Conservation (phyloP, 2,329 filamentous ascomycete genomes). For the Tetracladium maxilliforme region DNA sequence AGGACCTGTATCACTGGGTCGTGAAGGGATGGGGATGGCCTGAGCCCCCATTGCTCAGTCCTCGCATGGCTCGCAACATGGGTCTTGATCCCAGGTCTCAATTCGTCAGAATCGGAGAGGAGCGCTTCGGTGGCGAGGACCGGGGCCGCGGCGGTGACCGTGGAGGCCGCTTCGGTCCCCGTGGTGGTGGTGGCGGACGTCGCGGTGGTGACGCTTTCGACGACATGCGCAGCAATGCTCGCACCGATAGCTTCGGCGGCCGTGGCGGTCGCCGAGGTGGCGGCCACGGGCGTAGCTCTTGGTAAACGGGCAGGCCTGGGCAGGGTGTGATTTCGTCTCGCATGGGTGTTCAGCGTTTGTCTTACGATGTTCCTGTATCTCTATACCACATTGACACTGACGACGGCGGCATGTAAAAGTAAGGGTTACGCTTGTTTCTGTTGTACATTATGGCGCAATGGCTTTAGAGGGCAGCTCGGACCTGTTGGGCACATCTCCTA, state of each 20-base stretch:
- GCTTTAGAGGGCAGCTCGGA: too few relatives aligned
- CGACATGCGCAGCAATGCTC: slow-evolving; percentile 1
- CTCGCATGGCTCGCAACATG: slow-evolving; percentile 8
- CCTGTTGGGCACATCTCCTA: too few relatives aligned
- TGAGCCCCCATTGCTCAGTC: slow-evolving; percentile 10
- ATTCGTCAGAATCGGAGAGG: slow-evolving; percentile 7
- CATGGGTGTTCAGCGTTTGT: too few relatives aligned
- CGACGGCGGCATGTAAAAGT: slow-evolving; percentile 3
- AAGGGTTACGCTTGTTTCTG: slow-evolving; percentile 2
- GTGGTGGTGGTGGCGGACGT: slow-evolving; percentile 2
- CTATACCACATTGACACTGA: too few relatives aligned
- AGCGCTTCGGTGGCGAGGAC: background rate
- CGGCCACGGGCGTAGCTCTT: slow-evolving; percentile 4
- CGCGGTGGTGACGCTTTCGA: slow-evolving; percentile 1
- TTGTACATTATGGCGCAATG: slow-evolving; percentile 3
- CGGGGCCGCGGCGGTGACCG: background rate
- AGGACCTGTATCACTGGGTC: slow-evolving; percentile 12
- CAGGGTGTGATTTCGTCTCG: too few relatives aligned
- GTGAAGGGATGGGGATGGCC: slow-evolving; percentile 16
- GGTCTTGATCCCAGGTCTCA: slow-evolving; percentile 8
- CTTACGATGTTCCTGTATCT: too few relatives aligned
- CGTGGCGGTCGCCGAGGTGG: slow-evolving; percentile 3
- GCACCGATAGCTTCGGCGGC: slow-evolving; percentile 4
- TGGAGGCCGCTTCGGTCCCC: slow-evolving; percentile 2
- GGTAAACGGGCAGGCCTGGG: too few relatives aligned